Conservation (phyloP, 306 rosid species). For the Arachis hypogaea region DNA sequence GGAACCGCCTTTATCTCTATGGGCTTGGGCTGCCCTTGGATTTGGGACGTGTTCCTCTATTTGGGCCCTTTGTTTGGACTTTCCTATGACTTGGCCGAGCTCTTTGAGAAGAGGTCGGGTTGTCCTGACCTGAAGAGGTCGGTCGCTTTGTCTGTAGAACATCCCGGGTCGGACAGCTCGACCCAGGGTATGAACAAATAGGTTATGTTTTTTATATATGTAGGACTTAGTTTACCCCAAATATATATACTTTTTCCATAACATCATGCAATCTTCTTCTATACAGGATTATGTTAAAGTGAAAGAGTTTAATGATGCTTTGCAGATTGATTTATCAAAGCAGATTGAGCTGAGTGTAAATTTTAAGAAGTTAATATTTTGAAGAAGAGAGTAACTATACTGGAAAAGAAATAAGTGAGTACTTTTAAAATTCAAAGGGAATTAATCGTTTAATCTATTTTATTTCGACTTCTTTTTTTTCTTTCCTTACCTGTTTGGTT, state of each 20-base stretch:
- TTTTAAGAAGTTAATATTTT: conserved; percentile 69
- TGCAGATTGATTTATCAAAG: conserved; percentile 59
- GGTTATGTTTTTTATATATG: not conserved
- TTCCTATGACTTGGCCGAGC: too few species aligned
- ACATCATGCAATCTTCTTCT: conserved; percentile 41
- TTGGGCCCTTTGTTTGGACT: too few species aligned
- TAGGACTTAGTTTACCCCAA: conserved; percentile 22
- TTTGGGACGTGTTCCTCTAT: too few species aligned
- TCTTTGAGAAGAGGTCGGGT: too few species aligned
- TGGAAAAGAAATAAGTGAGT: too few species aligned
- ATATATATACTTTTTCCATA: conserved; percentile 21
- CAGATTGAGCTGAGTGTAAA: conserved; percentile 61
- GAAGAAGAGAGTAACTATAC: conserved; percentile 49
- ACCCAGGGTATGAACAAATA: not conserved
- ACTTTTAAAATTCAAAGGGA: conserved; percentile 6
- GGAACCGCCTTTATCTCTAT: too few species aligned
- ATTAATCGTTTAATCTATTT: too few species aligned
- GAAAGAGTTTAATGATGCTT: conserved; percentile 57
- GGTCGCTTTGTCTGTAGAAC: too few species aligned
- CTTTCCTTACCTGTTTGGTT: conserved; percentile 22
- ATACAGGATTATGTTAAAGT: conserved; percentile 65
- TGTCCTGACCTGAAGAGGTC: too few species aligned
- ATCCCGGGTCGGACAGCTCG: too few species aligned
- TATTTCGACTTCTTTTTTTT: too few species aligned
- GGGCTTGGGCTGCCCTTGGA: too few species aligned